Conservation (phyloP, 208 protist genomes). For the Leishmania martiniquensis region DNA sequence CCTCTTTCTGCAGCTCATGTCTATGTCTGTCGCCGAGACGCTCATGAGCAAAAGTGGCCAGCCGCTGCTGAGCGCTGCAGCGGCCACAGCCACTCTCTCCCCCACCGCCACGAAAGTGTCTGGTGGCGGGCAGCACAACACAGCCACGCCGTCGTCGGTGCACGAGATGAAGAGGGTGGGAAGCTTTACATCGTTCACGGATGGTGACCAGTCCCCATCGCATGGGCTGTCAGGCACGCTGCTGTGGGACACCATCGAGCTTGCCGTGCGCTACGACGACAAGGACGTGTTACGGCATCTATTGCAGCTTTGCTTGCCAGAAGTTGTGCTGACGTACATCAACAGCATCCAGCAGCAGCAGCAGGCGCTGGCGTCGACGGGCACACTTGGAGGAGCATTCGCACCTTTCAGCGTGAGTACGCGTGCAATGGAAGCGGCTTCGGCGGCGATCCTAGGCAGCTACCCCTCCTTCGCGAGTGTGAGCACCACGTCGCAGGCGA, state of each 20-base stretch:
- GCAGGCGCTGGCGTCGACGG: slow-evolving; percentile 9
- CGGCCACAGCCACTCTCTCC: background rate
- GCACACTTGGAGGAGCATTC: background rate
- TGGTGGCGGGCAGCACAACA: background rate
- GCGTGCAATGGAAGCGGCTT: slow-evolving; percentile 18
- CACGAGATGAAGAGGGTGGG: background rate
- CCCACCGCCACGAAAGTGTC: background rate
- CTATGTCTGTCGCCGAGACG: slow-evolving; percentile 48
- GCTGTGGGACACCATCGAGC: slow-evolving; percentile 69
- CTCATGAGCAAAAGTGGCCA: slow-evolving; percentile 22
- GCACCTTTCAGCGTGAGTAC: slow-evolving; percentile 5
- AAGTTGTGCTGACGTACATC: slow-evolving; percentile 27
- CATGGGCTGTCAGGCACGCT: slow-evolving; percentile 39
- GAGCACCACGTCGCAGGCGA: slow-evolving; percentile 29
- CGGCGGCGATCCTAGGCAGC: slow-evolving; percentile 17
- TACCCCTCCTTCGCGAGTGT: slow-evolving; percentile 46
- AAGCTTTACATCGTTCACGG: background rate
- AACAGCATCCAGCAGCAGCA: slow-evolving; percentile 20
- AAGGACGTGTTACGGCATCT: slow-evolving; percentile 49
- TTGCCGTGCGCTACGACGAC: slow-evolving; percentile 80
- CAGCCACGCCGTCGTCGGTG: background rate
- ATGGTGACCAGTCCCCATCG: background rate
- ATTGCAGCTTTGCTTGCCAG: slow-evolving; percentile 44
- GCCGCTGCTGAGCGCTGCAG: background rate
- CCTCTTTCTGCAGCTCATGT: slow-evolving; percentile 58